Percentiles rank a stretch among this genome's conserved stretches.
Conservation (phyloP, 2,329 filamentous ascomycete species). For the Paraphoma sp. region DNA sequence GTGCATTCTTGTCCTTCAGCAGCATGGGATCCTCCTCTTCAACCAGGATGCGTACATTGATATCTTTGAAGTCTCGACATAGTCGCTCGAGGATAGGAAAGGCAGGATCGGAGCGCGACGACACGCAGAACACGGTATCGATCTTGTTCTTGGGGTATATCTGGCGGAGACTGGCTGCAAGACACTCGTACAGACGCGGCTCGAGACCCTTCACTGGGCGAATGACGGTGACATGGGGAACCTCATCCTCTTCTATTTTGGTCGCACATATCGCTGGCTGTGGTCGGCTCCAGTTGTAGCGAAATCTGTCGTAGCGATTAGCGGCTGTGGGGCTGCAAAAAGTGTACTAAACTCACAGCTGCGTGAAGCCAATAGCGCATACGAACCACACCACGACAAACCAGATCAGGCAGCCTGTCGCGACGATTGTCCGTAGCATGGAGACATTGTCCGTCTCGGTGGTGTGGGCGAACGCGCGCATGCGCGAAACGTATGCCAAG, state of each 20-base stretch:
- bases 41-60: conserved; percentile 76
- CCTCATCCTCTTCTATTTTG: conserved; percentile 48
- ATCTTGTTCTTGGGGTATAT: conserved; percentile 78
- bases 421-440: conserved; percentile 47
- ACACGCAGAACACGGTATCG: conserved; percentile 82
- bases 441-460: conserved; percentile 40
- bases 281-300: conserved; percentile 59
- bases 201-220: conserved; percentile 93
- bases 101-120: conserved; percentile 76
- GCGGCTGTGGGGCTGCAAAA: background rate
- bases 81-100: conserved; percentile 75
- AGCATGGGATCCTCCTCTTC: conserved; percentile 80
- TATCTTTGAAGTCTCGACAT: conserved; percentile 73
- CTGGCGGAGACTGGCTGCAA: conserved; percentile 84
- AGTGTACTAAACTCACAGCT: conserved; percentile 58
- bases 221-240: conserved; percentile 88
- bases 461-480: conserved; percentile 34
- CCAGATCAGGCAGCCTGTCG: conserved; percentile 61
- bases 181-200: conserved; percentile 87
- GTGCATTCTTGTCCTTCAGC: conserved; percentile 61
- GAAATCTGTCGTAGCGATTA: conserved; percentile 53
- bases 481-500: conserved; percentile 34
- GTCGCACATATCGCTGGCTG: conserved; percentile 51
- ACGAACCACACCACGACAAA: conserved; percentile 63
- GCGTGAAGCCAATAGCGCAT: conserved; percentile 64